Base-by-base conservation (phyloP, 78 protist species). In the Cavenderia fasciculata region DNA sequence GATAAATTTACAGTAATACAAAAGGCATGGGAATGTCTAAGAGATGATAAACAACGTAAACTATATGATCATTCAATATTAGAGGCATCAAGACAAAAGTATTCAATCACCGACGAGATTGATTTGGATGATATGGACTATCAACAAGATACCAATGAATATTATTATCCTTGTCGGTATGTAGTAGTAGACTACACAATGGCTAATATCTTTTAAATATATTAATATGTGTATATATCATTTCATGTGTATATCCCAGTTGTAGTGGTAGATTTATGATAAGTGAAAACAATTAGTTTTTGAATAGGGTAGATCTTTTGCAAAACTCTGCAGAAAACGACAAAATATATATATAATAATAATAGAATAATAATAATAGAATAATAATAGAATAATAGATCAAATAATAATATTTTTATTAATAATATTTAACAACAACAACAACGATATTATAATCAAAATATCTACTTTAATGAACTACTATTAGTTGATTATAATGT, bases 81-180 rank as follows among this genome's bases (percentile, higher is more conserved):
- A 46, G 87, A 79, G 18, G 18, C 41, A 25, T 8, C 25, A 43
- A 65, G 88, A 79, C 76, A 79, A 63, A 79, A 79, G 31, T 68
- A 66, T 54, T 79, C 88, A 27, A 59, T 79, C 11, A 44, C 88
- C 1, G 88, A 79, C 41, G 88, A 79, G 56, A 29, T 79, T 2
- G 88, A 79, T 68, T 29, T 79, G 3, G 88, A 79, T 38, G 88
- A 79, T 56, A 79, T 79, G 88, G 56, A 68, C 51, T 66, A 25
- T 16, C 14, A 34, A 16, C 77, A 79, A 40, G 59, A 66, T 0
- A 16, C n/a, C 1, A 0, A 5, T 6, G 12, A 44, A 33, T 79
- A 49, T 29, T 1, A 12, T 2, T 66, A 79, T 29, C 68, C 63
- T 27, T 79, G 88, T 38, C 31, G 84, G 84, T 74, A 57, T 12